Base-by-base conservation (phyloP, 2,329 filamentous ascomycete species). In the Aspergillus pseudoviridinutans region DNA sequence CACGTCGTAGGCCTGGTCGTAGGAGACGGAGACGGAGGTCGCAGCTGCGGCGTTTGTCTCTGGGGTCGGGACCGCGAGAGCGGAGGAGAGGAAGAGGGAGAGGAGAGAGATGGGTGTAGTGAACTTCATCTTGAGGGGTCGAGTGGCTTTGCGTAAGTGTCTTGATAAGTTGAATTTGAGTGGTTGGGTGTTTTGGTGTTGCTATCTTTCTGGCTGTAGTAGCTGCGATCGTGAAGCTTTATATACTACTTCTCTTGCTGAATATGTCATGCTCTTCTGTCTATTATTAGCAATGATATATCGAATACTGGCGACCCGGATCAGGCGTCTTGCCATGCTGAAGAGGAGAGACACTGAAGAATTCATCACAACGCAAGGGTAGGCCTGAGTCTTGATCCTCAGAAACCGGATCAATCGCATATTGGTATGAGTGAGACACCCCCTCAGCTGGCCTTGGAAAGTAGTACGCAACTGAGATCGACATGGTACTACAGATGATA, bases 1-100 rank as follows among this genome's bases (percentile, higher is more conserved):
- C 61, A 87, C 77, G 69, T 92, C 89, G 76, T 90, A 94, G 69
- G 82, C 85, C 22, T 77, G 75, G 76, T 92, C 89, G 74, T 87
- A 93, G 62, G 87, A 87, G 68, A 92, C 88, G 72, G 68, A 73
- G 52, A 77, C 69, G 27, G 66, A 64, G 20, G 56, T 52, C 41
- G 58, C 51, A 20, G 54, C 44, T 42, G 57, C 50, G 35, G 62
- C 56, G 35, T 54, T 57, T 20, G 46, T 53, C 20, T 60, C 52
- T 7, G 61, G 50, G 25, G 62, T 35, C 41, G 64, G 64, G 17
- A 62, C 56, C n/a, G 66, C 65, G 27, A 62, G 63, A 35, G 70
- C 61, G 29, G 61, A 60, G 46, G 62, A 57, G 47, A 72, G 54
- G 51, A 62, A 58, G 50, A 69, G 56, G 47, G 60, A 51, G 60